Evolutionary conservation across 768 basidiomycete species (phyloP).

Genomic region (Mycena metata): DNA sequence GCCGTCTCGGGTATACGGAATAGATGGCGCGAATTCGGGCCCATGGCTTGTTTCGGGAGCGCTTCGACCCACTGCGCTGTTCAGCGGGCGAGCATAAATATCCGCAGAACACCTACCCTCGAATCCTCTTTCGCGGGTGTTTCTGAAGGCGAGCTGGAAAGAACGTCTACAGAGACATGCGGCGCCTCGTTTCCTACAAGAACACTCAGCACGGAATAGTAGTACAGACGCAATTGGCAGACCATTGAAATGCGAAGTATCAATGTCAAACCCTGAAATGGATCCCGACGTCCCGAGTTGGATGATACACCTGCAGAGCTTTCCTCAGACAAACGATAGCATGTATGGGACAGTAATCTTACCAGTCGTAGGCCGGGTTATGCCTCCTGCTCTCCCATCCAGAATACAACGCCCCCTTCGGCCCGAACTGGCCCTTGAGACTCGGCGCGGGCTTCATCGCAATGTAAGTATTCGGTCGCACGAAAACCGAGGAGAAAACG

Average conservation of each 20-base stretch:
- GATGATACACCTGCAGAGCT: conserved; percentile 82
- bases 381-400: conserved; percentile 97
- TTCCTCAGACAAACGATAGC: conserved; percentile 1
- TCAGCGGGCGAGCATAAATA: neutral
- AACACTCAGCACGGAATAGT: conserved; percentile 7
- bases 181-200: conserved; percentile 89
- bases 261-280: conserved; percentile 90
- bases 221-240: conserved; percentile 37
- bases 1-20: conserved; percentile 76
- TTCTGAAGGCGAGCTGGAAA: conserved; percentile 59
- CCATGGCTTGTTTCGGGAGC: conserved; percentile 80
- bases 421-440: conserved; percentile 96
- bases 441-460: conserved; percentile 80
- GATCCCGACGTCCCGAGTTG: conserved; percentile 83
- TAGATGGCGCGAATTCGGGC: conserved; percentile 89
- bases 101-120: conserved; percentile 58
- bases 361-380: conserved; percentile 93
- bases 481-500: neutral
- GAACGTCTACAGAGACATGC: conserved; percentile 78
- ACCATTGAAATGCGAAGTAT: conserved; percentile 96
- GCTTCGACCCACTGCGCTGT: conserved; percentile 82
- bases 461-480: conserved; percentile 13
- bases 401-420: conserved; percentile 92
- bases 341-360: neutral
- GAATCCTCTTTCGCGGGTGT: conserved; percentile 63